phyloP scores from a whole-genome alignment of 306 rosid genomes.

The Casuarina glauca region DNA sequence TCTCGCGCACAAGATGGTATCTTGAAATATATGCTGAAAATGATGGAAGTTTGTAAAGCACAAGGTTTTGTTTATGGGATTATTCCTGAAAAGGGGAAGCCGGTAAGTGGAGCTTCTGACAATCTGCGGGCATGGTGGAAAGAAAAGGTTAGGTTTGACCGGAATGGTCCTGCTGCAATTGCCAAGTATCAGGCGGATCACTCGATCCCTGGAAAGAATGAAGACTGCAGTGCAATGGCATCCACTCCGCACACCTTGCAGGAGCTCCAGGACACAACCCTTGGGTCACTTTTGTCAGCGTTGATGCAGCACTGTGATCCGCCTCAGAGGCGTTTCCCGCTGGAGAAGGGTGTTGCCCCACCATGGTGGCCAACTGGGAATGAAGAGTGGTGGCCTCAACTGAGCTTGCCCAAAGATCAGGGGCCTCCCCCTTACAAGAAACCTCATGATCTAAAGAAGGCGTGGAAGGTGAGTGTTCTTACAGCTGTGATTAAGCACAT shows the following conservation, averaged over 20 bases:
- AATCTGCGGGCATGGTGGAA: slow-evolving; percentile 89
- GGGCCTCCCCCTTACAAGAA: slow-evolving; percentile 73
- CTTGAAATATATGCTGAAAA: slow-evolving; percentile 65
- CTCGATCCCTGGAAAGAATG: slow-evolving; percentile 34
- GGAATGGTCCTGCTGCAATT: slow-evolving; percentile 64
- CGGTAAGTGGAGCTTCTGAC: slow-evolving; percentile 70
- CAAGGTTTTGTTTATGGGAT: slow-evolving; percentile 81
- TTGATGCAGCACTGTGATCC: slow-evolving; percentile 76
- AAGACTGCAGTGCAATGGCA: slow-evolving; percentile 31
- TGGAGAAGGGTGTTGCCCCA: slow-evolving; percentile 63
- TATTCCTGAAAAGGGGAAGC: slow-evolving; percentile 65
- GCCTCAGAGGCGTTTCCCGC: slow-evolving; percentile 61
- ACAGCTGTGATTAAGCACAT: slow-evolving; percentile 66
- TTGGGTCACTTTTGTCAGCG: slow-evolving; percentile 59
- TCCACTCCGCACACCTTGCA: slow-evolving; percentile 41
- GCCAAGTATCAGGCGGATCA: slow-evolving; percentile 52
- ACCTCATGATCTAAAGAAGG: slow-evolving; percentile 79
- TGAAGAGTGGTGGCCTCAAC: slow-evolving; percentile 61
- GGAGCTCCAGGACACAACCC: slow-evolving; percentile 62
- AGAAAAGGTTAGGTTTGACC: slow-evolving; percentile 61
- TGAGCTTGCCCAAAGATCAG: slow-evolving; percentile 38
- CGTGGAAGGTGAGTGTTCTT: slow-evolving; percentile 68
- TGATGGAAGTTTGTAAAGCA: slow-evolving; percentile 72
- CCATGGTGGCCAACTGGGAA: slow-evolving; percentile 85
- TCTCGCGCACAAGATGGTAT: slow-evolving; percentile 64